Evolutionary conservation across 192 early-diverging fungal genomes (phyloP).

Genomic region (Coemansia sp.): DNA sequence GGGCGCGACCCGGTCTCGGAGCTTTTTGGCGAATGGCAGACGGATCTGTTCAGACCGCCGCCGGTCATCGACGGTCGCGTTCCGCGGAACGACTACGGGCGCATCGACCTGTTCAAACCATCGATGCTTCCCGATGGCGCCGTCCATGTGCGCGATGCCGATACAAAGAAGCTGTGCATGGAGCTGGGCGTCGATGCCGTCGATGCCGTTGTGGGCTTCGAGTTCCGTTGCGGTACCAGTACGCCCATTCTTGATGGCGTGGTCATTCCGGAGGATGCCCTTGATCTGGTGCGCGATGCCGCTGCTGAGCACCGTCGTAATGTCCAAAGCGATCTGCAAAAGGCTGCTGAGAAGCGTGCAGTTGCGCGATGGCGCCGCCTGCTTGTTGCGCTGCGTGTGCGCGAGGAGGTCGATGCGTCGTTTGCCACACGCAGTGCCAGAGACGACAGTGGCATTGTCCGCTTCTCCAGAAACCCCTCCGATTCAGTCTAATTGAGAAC

Average conservation of each 20-base stretch:
- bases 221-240: constrained; percentile 26
- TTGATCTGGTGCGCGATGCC: constrained; percentile 36
- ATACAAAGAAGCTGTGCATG: constrained; percentile 66
- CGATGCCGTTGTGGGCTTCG: constrained; percentile 72
- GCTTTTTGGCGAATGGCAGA: constrained; percentile 91
- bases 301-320: constrained; percentile 13
- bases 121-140: constrained; percentile 83
- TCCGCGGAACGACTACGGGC: constrained; percentile 79
- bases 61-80: constrained; percentile 72
- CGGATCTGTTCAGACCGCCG: constrained; percentile 61
- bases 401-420: constrained; percentile 42
- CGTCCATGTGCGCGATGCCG: constrained; percentile 65
- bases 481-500: neutral
- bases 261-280: constrained; percentile 21
- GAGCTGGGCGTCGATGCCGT: constrained; percentile 78
- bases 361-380: constrained; percentile 35
- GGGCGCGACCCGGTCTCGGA: constrained; percentile 6
- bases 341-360: constrained; percentile 18
- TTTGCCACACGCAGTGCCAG: constrained; percentile 35
- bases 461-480: neutral
- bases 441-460: constrained; percentile 10
- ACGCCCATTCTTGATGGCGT: constrained; percentile 38
- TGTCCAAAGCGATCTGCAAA: neutral
- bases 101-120: constrained; percentile 79
- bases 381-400: constrained; percentile 38